phyloP scores from a whole-genome alignment of 2,329 filamentous ascomycete species.

The Penicillium verrucosum region DNA sequence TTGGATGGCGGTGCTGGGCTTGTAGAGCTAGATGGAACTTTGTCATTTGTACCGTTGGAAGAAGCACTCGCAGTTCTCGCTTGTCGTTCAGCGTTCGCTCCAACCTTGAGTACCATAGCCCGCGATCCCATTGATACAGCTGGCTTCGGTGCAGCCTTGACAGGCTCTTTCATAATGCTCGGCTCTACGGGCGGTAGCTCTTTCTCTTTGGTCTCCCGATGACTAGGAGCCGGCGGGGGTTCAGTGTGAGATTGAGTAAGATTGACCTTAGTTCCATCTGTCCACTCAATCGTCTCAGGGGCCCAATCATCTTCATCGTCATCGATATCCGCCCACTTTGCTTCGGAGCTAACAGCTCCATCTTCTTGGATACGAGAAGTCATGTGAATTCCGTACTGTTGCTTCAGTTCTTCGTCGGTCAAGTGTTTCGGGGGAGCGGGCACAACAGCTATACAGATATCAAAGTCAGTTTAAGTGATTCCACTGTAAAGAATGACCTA shows the following conservation, averaged over 20 bases:
- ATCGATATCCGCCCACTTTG: slow-evolving; percentile 68
- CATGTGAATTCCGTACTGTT: slow-evolving; percentile 66
- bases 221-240: slow-evolving; percentile 16
- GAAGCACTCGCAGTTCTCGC: slow-evolving; percentile 44
- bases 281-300: slow-evolving; percentile 66
- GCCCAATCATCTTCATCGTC: slow-evolving; percentile 68
- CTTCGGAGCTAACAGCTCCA: slow-evolving; percentile 55
- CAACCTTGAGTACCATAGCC: slow-evolving; percentile 49
- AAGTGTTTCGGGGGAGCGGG: slow-evolving; percentile 61
- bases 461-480: slow-evolving; percentile 18
- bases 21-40: slow-evolving; percentile 48
- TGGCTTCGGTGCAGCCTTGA: slow-evolving; percentile 35
- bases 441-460: slow-evolving; percentile 44
- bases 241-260: slow-evolving; percentile 47
- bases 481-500: background rate
- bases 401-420: slow-evolving; percentile 66
- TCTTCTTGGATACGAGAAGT: slow-evolving; percentile 63
- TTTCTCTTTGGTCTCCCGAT: slow-evolving; percentile 27
- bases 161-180: slow-evolving; percentile 21
- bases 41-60: slow-evolving; percentile 53
- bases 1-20: slow-evolving; percentile 63
- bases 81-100: slow-evolving; percentile 46
- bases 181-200: slow-evolving; percentile 15
- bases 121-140: slow-evolving; percentile 49
- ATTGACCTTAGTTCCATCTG: slow-evolving; percentile 65